Conservation (phyloP, 139 green algal genomes). For the Chlorella sp. region DNA sequence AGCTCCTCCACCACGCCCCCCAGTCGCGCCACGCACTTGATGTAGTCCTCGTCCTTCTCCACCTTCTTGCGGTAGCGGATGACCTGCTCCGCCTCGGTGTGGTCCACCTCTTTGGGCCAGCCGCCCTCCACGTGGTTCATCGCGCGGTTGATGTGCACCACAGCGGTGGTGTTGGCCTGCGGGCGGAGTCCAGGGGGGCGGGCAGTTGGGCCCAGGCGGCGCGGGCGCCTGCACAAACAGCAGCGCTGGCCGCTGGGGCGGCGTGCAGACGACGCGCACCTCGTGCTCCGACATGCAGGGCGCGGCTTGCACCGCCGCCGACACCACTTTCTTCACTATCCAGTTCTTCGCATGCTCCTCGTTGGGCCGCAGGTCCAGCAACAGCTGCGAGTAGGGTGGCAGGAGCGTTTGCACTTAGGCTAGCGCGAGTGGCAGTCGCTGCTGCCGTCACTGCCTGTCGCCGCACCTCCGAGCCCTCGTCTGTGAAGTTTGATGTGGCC, state of each 20-base stretch:
- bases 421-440: neutral
- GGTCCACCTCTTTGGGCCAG: conserved; percentile 95
- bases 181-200: neutral
- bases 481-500: conserved; percentile 75
- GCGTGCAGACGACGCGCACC: conserved; percentile 16
- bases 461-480: conserved; percentile 74
- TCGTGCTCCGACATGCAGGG: conserved; percentile 88
- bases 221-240: too few species aligned
- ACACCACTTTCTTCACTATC: conserved; percentile 72
- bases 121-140: conserved; percentile 90
- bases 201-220: too few species aligned
- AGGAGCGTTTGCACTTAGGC: neutral
- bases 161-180: conserved; percentile 81
- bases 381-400: conserved; percentile 48
- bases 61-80: conserved; percentile 75
- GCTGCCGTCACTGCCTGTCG: neutral
- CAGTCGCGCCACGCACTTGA: conserved; percentile 74
- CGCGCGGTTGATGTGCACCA: conserved; percentile 69
- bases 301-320: conserved; percentile 70
- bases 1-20: conserved; percentile 74
- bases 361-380: conserved; percentile 88
- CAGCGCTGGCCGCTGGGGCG: too few species aligned
- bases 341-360: conserved; percentile 77
- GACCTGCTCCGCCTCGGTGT: conserved; percentile 84
- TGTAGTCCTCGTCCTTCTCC: conserved; percentile 98